phyloP scores from a whole-genome alignment of 2,329 filamentous ascomycete genomes.

The Beauveria bassiana region DNA sequence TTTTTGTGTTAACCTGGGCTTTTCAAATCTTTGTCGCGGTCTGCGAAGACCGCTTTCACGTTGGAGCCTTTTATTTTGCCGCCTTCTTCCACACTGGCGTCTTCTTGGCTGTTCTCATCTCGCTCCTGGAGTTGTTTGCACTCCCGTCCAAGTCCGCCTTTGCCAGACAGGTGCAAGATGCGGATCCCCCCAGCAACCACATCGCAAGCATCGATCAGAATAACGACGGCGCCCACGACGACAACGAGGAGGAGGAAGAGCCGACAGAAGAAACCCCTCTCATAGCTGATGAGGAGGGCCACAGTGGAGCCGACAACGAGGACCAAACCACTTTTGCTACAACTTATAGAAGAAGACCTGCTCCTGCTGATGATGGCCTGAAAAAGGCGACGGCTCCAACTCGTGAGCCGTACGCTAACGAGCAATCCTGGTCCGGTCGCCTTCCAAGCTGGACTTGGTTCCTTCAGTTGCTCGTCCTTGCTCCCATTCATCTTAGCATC shows the following conservation, averaged over 20 bases:
- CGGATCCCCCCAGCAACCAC: slow-evolving; percentile 16
- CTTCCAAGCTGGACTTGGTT: slow-evolving; percentile 84
- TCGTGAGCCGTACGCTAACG: slow-evolving; percentile 50
- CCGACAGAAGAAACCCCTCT: slow-evolving; percentile 49
- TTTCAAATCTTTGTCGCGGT: slow-evolving; percentile 66
- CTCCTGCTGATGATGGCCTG: slow-evolving; percentile 25
- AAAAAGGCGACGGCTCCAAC: slow-evolving; percentile 21
- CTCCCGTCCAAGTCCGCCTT: slow-evolving; percentile 66
- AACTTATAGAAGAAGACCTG: slow-evolving; percentile 42
- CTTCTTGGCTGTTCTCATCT: slow-evolving; percentile 67
- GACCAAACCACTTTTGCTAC: slow-evolving; percentile 46
- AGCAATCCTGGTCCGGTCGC: slow-evolving; percentile 78
- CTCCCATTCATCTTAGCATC: slow-evolving; percentile 69
- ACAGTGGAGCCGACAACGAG: slow-evolving; percentile 24
- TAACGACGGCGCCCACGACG: slow-evolving; percentile 12
- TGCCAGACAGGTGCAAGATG: slow-evolving; percentile 48
- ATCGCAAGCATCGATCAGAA: slow-evolving; percentile 2
- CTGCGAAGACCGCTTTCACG: slow-evolving; percentile 63
- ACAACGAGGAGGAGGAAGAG: slow-evolving; percentile 15
- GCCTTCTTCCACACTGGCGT: slow-evolving; percentile 71
- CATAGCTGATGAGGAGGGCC: slow-evolving; percentile 26
- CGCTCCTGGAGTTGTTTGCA: slow-evolving; percentile 72
- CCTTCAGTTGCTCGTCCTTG: slow-evolving; percentile 73
- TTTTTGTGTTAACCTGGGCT: slow-evolving; percentile 68
- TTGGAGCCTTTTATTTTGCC: slow-evolving; percentile 72